Conservation (phyloP, 2,329 filamentous ascomycete species). For the Camillea tinctor region DNA sequence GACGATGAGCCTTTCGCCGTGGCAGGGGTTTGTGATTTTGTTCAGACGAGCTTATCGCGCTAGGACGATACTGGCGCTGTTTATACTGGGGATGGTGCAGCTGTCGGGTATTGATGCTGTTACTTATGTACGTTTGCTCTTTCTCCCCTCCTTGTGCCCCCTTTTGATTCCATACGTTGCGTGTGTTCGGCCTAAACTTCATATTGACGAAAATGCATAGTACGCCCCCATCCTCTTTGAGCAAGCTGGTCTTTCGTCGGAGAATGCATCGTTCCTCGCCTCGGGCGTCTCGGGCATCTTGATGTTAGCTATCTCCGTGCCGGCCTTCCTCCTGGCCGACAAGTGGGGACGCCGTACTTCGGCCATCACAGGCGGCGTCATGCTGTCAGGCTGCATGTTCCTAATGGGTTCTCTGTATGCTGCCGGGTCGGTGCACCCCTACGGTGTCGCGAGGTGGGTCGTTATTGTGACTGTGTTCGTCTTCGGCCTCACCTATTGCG, state of each 20-base stretch:
- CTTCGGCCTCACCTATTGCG: conserved; percentile 46
- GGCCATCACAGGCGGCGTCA: conserved; percentile 52
- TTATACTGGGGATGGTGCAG: conserved; percentile 55
- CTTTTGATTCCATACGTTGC: background rate
- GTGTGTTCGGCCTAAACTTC: background rate
- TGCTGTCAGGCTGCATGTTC: conserved; percentile 49
- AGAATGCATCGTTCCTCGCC: conserved; percentile 56
- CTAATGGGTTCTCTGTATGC: conserved; percentile 55
- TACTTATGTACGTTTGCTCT: conserved; percentile 47
- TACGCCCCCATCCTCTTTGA: conserved; percentile 61
- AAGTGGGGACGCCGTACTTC: conserved; percentile 55
- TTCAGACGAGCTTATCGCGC: conserved; percentile 40
- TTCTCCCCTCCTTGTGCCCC: background rate
- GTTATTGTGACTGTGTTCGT: conserved; percentile 50
- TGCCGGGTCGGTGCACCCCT: conserved; percentile 38
- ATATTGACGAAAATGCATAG: conserved; percentile 27
- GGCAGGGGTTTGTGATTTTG: conserved; percentile 33
- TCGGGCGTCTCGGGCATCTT: conserved; percentile 60
- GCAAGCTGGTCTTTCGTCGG: conserved; percentile 55
- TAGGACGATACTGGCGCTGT: conserved; percentile 47
- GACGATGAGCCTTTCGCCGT: conserved; percentile 28
- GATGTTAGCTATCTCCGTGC: conserved; percentile 57
- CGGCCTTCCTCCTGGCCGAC: conserved; percentile 55
- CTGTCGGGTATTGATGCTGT: conserved; percentile 62
- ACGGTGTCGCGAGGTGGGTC: conserved; percentile 45